Evolutionary conservation across 805 yeast species (phyloP).

Genomic region (Yarrowia alimentaria): DNA sequence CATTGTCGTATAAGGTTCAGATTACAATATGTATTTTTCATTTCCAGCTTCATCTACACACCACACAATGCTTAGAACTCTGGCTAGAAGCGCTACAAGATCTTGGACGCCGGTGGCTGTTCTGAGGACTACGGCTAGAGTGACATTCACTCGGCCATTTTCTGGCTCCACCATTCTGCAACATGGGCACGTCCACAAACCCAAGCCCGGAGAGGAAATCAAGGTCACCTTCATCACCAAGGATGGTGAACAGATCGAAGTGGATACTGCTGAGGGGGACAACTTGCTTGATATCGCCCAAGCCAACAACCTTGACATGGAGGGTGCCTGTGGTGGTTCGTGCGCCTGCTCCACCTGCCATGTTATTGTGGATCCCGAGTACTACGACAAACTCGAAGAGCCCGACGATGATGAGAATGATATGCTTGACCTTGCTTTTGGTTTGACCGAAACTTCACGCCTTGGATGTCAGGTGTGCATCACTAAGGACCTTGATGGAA

Average conservation of each 20-base stretch:
- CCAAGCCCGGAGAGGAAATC: conserved; percentile 90
- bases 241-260: conserved; percentile 78
- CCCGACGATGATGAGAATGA: conserved; percentile 98
- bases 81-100: too few relatives aligned
- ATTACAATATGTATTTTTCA: too few relatives aligned
- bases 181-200: conserved; percentile 89
- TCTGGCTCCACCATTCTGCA: not conserved
- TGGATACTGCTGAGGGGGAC: conserved; percentile 91
- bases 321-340: conserved; percentile 96
- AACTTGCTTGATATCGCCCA: conserved; percentile 91
- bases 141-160: conserved; percentile 5
- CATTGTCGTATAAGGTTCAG: too few relatives aligned
- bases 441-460: conserved; percentile 93
- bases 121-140: too few relatives aligned
- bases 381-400: conserved; percentile 85
- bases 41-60: too few relatives aligned
- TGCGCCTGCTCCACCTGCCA: conserved; percentile 99
- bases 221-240: conserved; percentile 86
- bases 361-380: conserved; percentile 92
- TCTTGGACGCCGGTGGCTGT: too few relatives aligned
- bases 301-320: conserved; percentile 90
- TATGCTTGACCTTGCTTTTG: conserved; percentile 96
- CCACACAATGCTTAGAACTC: too few relatives aligned
- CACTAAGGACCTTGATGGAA: conserved; percentile 88
- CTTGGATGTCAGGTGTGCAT: conserved; percentile 91